Base-by-base conservation (phyloP, 768 basidiomycete species). In the Termitomyces sp. region DNA sequence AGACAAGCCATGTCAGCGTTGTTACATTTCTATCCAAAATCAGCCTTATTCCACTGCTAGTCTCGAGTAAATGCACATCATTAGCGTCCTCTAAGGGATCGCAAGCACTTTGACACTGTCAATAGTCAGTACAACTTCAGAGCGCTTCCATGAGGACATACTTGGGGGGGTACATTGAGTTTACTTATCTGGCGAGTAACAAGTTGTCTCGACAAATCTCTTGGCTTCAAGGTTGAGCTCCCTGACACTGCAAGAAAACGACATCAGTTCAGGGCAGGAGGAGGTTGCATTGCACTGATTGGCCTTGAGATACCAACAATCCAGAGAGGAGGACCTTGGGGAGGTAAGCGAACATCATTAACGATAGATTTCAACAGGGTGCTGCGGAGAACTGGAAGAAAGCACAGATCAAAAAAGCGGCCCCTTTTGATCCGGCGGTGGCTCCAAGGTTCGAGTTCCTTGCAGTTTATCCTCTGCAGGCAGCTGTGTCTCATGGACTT, bases 1-100 rank as follows among this genome's bases (percentile, higher is more conserved):
- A 72, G 11, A 54, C 73, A 74, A 11, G 54, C 37, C 15, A 4
- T 1, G n/a, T 4, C 27, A 27, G 55, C 59, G 2, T 56, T 63
- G n/a, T n/a, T 52, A 53, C 73, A 74, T 22, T 54, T 60, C 72
- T 74, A 48, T 42, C 0, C 15, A 22, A 24, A 15, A 44, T 39
- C 15, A 36, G 47, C 16, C 12, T 20, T 33, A 20, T 27, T 36
- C 13, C 13, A 11, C 12, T 12, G 18, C 11, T 3, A 20, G 9
- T 24, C 15, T 20, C 36, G 3, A 59, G 20, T 5, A 16, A 18
- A 36, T 6, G 15, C 24, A 56, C 62, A 22, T 60, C 13, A 6
- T 55, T 0, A 7, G 33, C 49, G 1, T 42, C 33, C 1, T 33
- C 13, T 18, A 58, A 13, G 8, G 53, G 3, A 33, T 41, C 24